Percentiles rank a stretch among this genome's conserved stretches.
These are phyloP conservation scores for Aureobasidium sp. DNA, from an alignment of 2,329 filamentous ascomycete species.

Conservation along the genomic window DNA sequence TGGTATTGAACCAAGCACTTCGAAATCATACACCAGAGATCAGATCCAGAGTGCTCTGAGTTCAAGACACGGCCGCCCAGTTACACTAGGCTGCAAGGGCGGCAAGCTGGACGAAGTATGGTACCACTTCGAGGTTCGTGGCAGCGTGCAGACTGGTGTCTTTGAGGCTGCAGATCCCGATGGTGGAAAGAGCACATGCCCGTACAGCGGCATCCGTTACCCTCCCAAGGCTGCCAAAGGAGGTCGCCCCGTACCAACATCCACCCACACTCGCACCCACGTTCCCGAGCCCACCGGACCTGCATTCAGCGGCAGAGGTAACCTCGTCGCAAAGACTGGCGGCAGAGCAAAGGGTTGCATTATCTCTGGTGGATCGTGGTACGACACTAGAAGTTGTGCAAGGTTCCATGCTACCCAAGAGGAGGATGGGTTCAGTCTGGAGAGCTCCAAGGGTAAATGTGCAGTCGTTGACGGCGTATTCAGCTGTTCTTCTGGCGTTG, in stretches of 20 bases:
- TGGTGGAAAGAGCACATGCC: slow-evolving; percentile 67
- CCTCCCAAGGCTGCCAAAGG: slow-evolving; percentile 57
- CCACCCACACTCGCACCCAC: slow-evolving; percentile 30
- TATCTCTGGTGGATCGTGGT: slow-evolving; percentile 74
- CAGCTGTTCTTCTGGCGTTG: slow-evolving; percentile 59
- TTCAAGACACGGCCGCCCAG: slow-evolving; percentile 58
- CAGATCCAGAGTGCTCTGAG: slow-evolving; percentile 67
- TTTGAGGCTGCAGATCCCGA: slow-evolving; percentile 66
- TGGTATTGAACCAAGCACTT: slow-evolving; percentile 62
- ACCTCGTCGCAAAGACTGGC: slow-evolving; percentile 60
- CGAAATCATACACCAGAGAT: slow-evolving; percentile 63
- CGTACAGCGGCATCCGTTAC: slow-evolving; percentile 69
- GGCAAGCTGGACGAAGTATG: slow-evolving; percentile 60
- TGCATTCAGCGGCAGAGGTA: slow-evolving; percentile 66
- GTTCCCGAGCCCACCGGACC: slow-evolving; percentile 29
- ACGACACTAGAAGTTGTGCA: slow-evolving; percentile 71
- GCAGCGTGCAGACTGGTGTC: slow-evolving; percentile 65
- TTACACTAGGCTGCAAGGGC: slow-evolving; percentile 64
- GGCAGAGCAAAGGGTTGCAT: slow-evolving; percentile 68
- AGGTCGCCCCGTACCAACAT: slow-evolving; percentile 32
- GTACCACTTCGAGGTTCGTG: slow-evolving; percentile 71
- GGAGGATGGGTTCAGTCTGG: slow-evolving; percentile 60
- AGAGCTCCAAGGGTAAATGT: slow-evolving; percentile 66
- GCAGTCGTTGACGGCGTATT: slow-evolving; percentile 60
- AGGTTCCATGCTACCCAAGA: slow-evolving; percentile 62